Base-by-base conservation (phyloP, 1,139 yeast genomes). In the Hyphopichia burtonii region DNA sequence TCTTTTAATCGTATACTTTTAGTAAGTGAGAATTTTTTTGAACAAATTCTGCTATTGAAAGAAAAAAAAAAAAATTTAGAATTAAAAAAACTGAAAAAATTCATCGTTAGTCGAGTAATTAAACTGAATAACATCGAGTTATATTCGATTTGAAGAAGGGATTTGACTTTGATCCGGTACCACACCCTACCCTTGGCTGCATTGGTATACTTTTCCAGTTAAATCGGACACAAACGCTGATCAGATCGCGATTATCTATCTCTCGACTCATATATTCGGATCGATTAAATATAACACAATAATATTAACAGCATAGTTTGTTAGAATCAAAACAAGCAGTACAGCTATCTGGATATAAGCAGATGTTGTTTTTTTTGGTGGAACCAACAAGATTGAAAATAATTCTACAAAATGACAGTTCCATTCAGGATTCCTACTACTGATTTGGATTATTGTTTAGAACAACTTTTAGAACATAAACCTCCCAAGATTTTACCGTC, bases 401-500 rank as follows among this genome's bases (percentile, higher is more conserved):
- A 7, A 27, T 4, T 11, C 12, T 17, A 28, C 14, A 28, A 19
- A 12, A 70, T 70, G 75, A 68, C 74, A 23, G 58, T 66, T 2
- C 56, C 70, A 15, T 57, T 59, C 47, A 51, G 58, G 37, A 58
- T 69, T 31, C 68, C 73, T 18, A 58, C 65, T 14, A 45, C 67
- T 9, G 76, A 73, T 51, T 61, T 73, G 46, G 78, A 73, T 54
- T 66, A 71, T 55, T 72, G 76, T 48, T 60, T 73, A 34, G 73
- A 67, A 44, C 77, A 71, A 54, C 57, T 73, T 31, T 59, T 72
- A 35, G 66, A 67, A 9, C 68, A 66, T 40, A 68, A 65, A 44
- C 76, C 77, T n/a, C 78, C 78, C 17, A 58, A 64, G 39, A 52
- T 72, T 28, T 57, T 73, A 23, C 78, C 78, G 0, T 64, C 68